A percentile compares a stretch with the other conserved stretches of the same genome.
Evolutionary conservation across 1,139 yeast species (phyloP).

Genomic region (Pichia sp.): DNA sequence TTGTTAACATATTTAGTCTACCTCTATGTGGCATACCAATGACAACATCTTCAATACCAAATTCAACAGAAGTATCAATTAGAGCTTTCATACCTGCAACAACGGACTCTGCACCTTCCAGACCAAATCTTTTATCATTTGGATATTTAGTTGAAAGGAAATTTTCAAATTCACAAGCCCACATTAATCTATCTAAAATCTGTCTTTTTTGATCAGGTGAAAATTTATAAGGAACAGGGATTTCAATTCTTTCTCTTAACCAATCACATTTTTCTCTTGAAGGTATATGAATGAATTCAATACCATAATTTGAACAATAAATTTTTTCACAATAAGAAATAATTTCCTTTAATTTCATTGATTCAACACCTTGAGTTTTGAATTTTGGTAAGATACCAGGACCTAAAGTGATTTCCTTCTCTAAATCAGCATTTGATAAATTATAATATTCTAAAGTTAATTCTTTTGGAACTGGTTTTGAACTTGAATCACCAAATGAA

Average conservation of each 20-base stretch:
- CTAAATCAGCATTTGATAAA: constrained; percentile 78
- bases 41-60: constrained; percentile 91
- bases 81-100: constrained; percentile 96
- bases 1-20: constrained; percentile 92
- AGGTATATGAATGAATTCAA: constrained; percentile 95
- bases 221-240: constrained; percentile 81
- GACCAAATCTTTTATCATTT: constrained; percentile 95
- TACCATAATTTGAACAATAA: constrained; percentile 86
- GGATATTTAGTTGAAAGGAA: constrained; percentile 95
- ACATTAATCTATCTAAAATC: constrained; percentile 89
- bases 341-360: constrained; percentile 70
- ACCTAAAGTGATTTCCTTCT: constrained; percentile 81
- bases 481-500: constrained; percentile 64
- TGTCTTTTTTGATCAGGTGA: constrained; percentile 89
- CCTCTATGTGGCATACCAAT: constrained; percentile 99
- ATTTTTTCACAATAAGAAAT: constrained; percentile 71
- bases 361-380: constrained; percentile 53
- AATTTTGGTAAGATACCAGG: constrained; percentile 97
- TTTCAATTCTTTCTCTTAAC: constrained; percentile 95
- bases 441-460: constrained; percentile 88
- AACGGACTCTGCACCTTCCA: constrained; percentile 96
- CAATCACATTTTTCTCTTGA: constrained; percentile 95
- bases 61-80: constrained; percentile 88
- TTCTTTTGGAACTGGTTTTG: constrained; percentile 63
- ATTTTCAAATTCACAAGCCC: constrained; percentile 92